These are phyloP conservation scores for Antitrichia curtipendula DNA, from an alignment of 225 moss, liverwort and hornwort genomes.

Conservation along the genomic window DNA sequence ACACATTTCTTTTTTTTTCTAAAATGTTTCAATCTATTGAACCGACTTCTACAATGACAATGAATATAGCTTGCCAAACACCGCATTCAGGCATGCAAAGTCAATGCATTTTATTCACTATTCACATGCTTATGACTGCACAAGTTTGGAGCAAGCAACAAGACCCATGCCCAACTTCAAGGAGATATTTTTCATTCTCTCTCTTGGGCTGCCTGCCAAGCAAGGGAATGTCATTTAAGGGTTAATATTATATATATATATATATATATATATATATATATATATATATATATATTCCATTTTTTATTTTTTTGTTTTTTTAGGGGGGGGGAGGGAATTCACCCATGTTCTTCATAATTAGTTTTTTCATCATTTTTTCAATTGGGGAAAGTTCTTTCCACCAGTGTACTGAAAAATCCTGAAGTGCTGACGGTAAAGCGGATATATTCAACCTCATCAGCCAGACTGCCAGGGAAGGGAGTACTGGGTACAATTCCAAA, in stretches of 20 bases:
- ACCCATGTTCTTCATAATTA: neutral
- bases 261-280: no score
- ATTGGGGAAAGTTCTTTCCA: neutral
- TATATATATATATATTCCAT: neutral
- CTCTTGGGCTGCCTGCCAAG: rapidly evolving
- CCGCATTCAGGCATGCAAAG: neutral
- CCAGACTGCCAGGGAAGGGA: neutral
- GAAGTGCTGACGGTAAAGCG: neutral
- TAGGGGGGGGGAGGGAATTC: neutral
- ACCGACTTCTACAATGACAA: neutral
- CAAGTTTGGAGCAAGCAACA: neutral
- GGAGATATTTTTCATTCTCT: neutral
- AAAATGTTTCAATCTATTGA: neutral
- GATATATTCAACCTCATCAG: neutral
- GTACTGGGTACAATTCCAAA: neutral
- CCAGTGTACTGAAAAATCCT: neutral
- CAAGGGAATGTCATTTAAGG: neutral
- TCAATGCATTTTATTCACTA: neutral
- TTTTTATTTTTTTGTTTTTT: no score
- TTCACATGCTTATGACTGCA: neutral
- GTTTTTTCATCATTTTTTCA: neutral
- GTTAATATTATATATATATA: no score
- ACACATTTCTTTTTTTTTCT: neutral
- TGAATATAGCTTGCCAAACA: neutral
- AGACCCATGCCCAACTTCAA: no score